Base-by-base conservation (phyloP, 75 land plant species). In the Pinus albicaulis region DNA sequence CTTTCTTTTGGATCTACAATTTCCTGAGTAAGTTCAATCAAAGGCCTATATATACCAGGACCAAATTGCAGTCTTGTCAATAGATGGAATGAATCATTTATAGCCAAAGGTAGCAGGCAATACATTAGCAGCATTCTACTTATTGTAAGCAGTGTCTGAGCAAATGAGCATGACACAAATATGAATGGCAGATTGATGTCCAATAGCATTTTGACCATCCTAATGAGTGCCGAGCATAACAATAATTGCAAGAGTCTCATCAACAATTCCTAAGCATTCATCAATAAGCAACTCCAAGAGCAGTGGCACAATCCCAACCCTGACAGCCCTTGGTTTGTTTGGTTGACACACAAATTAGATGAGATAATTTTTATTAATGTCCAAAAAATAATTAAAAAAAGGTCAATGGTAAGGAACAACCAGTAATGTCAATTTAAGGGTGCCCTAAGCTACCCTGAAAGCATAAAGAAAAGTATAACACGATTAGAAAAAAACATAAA, bases 111-210 rank as follows among this genome's bases (percentile, higher is more conserved):
- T 63, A 88, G 59, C 52, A 91, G 71, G n/a, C n/a, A n/a, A n/a
- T 13, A 81, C 75, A 5, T 84, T 83, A 20, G 93, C 90, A 57
- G 91, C 90, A 80, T 88, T 88, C 77, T 91, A 90, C 81, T 91
- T 91, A 58, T 89, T 89, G 55, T 89, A 71, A 65, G 53, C 72
- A 72, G 93, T 84, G 7, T 90, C 93, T 1, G 78, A 55, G 44
- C 86, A 90, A 60, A 86, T 80, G 63, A 85, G 75, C 77, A 86
- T 91, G 59, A 88, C 87, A 4, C 88, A 28, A 28, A 76, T 68
- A 0, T 88, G 89, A 55, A 91, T 83, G 8, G 91, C 93, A 15
- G 86, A 87, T 79, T 86, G 89, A 38, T 82, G 79, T 25, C 77
- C 81, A 76, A 86, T 82, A 15, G 85, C 75, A 11, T 25, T 20